These are phyloP conservation scores for Dothidotthia symphoricarpi DNA, from an alignment of 2,329 filamentous ascomycete genomes.

Conservation along the genomic window DNA sequence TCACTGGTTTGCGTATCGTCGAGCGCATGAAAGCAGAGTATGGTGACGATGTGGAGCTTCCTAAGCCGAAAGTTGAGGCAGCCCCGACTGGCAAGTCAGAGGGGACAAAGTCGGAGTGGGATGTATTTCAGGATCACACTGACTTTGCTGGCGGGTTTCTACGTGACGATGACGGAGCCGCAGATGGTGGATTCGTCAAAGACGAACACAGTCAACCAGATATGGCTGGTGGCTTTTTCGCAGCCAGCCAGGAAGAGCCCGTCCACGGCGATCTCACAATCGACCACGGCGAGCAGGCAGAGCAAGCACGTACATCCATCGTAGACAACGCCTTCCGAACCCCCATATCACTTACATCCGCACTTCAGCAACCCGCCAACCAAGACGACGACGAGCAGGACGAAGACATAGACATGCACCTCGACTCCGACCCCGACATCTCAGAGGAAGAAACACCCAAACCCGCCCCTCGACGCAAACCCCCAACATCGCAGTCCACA, in stretches of 20 bases:
- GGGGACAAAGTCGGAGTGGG: slow-evolving; percentile 49
- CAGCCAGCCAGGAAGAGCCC: slow-evolving; percentile 39
- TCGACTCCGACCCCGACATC: slow-evolving; percentile 18
- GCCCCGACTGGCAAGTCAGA: slow-evolving; percentile 51
- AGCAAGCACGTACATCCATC: neutral
- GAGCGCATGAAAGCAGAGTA: slow-evolving; percentile 36
- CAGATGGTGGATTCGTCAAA: slow-evolving; percentile 11
- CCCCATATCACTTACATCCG: slow-evolving; percentile 40
- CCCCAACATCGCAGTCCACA: neutral
- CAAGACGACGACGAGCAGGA: slow-evolving; percentile 2
- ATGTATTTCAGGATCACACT: slow-evolving; percentile 28
- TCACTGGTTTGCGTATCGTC: slow-evolving; percentile 80
- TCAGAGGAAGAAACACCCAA: slow-evolving; percentile 31
- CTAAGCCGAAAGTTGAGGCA: slow-evolving; percentile 60
- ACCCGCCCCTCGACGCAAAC: slow-evolving; percentile 12
- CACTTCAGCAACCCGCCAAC: slow-evolving; percentile 19
- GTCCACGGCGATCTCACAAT: slow-evolving; percentile 32
- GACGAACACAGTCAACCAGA: slow-evolving; percentile 14
- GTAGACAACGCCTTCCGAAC: slow-evolving; percentile 22
- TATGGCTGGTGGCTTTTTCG: slow-evolving; percentile 38
- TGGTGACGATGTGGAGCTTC: slow-evolving; percentile 49
- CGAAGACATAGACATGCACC: slow-evolving; percentile 1
- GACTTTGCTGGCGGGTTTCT: slow-evolving; percentile 46
- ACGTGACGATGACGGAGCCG: slow-evolving; percentile 27
- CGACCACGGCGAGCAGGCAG: slow-evolving; percentile 29